Evolutionary conservation across 2,329 filamentous ascomycete genomes (phyloP).

Genomic region (Fusarium marasasianum): DNA sequence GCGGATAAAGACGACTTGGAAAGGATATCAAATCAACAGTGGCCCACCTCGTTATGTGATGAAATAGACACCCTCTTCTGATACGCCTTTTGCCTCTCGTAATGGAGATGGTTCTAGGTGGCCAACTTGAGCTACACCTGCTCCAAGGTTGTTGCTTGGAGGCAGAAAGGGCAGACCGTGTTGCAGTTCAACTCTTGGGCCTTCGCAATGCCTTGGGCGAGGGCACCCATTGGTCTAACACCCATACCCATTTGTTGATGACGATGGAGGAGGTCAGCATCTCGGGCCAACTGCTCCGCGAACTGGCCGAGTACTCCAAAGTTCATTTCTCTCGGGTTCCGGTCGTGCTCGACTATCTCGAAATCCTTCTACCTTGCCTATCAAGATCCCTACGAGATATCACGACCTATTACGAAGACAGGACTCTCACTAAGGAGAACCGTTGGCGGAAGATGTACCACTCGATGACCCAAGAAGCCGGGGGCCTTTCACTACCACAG

Average conservation of each 20-base stretch:
- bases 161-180: constrained; percentile 61
- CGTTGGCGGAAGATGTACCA: constrained; percentile 70
- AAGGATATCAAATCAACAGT: constrained; percentile 1
- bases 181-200: constrained; percentile 58
- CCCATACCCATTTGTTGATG: constrained; percentile 56
- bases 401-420: constrained; percentile 60
- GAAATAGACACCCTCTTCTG: constrained; percentile 18
- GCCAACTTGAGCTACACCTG: constrained; percentile 50
- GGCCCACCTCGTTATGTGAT: constrained; percentile 32
- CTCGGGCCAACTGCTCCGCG: constrained; percentile 58
- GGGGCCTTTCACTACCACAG: constrained; percentile 59
- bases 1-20: background rate
- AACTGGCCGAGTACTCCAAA: constrained; percentile 64
- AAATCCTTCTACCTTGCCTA: constrained; percentile 65
- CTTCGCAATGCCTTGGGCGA: constrained; percentile 58
- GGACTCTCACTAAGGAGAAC: constrained; percentile 55
- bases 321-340: constrained; percentile 60
- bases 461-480: constrained; percentile 62
- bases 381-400: constrained; percentile 64
- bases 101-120: constrained; percentile 46
- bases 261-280: constrained; percentile 59
- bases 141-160: constrained; percentile 64
- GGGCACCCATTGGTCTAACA: constrained; percentile 46
- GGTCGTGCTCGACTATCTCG: constrained; percentile 63
- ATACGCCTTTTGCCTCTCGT: constrained; percentile 25